Base-by-base conservation (phyloP, 2,329 filamentous ascomycete species). In the Trichoderma asperellum region DNA sequence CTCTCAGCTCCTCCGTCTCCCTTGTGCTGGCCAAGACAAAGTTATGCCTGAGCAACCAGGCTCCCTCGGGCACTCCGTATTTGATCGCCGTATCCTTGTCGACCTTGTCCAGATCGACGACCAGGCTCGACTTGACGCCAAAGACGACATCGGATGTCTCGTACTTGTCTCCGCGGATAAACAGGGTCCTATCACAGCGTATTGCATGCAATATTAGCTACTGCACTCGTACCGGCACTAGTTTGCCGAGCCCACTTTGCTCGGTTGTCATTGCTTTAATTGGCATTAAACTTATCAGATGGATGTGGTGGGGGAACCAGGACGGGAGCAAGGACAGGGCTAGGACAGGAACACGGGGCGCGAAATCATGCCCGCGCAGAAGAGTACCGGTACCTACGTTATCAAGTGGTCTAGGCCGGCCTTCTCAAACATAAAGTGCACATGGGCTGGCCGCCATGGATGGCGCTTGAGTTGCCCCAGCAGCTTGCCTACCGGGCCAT, bases 371-470 rank as follows among this genome's bases (percentile, higher is more conserved):
- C n/a, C 4, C 27, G 29, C 14, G 18, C n/a, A 32, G 34, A 16
- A 53, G 34, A 24, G 47, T 49, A 49, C 21, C 10, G 47, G 47
- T 16, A 89, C 89, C 72, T 83, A 94, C 92, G 93, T 96, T 76
- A 96, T 91, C 74, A 97, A 80, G 77, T 91, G 87, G 82, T 97
- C 93, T 81, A 87, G 94, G 0, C 92, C 91, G 40, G 84, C 79
- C 83, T 93, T 94, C 77, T 90, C 88, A 81, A 97, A 94, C 92
- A 96, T 96, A 75, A 96, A 96, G 79, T 96, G 92, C 84, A 95
- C 87, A 79, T 96, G 92, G 24, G 89, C 87, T 1, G 92, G 93
- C 64, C 93, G 82, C 82, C 89, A 94, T 68, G 89, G 88, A 81
- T 96, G 93, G n/a, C 93, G 83, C n/a, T 86, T 84, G 74, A 96